Evolutionary conservation across 202 grass and related monocot species (phyloP).

Genomic region (Schoenoplectus triqueter): DNA sequence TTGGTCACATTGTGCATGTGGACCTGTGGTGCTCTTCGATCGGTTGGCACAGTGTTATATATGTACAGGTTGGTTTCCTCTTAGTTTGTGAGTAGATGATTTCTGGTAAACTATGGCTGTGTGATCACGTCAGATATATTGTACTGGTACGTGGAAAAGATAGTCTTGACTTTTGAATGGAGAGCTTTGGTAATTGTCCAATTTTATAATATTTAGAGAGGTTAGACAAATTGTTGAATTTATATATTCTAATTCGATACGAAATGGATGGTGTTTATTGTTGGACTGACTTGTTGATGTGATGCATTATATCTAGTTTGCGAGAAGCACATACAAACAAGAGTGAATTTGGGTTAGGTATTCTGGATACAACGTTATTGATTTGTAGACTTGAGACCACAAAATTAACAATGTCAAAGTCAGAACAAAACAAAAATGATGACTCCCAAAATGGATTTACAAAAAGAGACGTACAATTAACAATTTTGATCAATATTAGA

Average conservation of each 20-base stretch:
- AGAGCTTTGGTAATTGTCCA: neutral
- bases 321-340: constrained; percentile 6
- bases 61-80: neutral
- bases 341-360: constrained; percentile 17
- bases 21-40: no score
- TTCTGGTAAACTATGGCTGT: neutral
- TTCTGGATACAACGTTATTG: neutral
- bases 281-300: neutral
- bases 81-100: neutral
- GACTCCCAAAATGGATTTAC: neutral
- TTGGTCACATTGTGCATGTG: no score
- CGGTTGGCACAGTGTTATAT: no score
- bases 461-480: neutral
- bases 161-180: neutral
- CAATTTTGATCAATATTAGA: neutral
- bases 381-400: neutral
- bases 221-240: neutral
- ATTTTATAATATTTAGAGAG: neutral
- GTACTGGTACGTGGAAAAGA: neutral
- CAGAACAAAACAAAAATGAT: constrained; percentile 8
- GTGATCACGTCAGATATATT: neutral
- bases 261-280: neutral
- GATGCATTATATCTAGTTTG: neutral
- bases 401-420: neutral
- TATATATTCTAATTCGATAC: neutral